Conservation (phyloP, 2,329 filamentous ascomycete species). For the Coleophoma eucalyptorum region DNA sequence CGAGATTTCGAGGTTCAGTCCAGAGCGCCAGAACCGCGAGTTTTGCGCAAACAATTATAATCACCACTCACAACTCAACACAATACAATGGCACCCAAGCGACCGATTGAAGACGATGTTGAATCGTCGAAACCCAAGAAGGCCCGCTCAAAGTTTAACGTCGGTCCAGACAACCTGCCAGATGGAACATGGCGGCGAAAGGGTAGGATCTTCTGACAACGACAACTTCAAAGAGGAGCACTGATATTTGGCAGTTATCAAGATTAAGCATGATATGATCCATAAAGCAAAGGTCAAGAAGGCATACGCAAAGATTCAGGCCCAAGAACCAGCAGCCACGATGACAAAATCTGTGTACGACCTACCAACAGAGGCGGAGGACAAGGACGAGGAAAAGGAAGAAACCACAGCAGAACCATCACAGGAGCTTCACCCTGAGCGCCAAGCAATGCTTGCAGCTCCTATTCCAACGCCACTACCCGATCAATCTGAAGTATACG, state of each 20-base stretch:
- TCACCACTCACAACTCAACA: neutral
- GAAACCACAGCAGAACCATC: slow-evolving; percentile 18
- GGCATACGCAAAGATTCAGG: slow-evolving; percentile 84
- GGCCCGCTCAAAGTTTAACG: slow-evolving; percentile 69
- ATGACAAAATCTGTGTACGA: neutral
- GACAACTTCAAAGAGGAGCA: neutral
- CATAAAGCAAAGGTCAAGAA: slow-evolving; percentile 93
- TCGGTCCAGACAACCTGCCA: slow-evolving; percentile 86
- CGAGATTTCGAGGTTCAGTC: no score
- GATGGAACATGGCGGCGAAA: slow-evolving; percentile 87
- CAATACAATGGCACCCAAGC: slow-evolving; percentile 53
- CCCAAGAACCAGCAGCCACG: slow-evolving; percentile 29
- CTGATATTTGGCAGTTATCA: slow-evolving; percentile 55
- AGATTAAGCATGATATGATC: slow-evolving; percentile 86
- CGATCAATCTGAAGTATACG: slow-evolving; percentile 5
- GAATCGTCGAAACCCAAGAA: slow-evolving; percentile 42
- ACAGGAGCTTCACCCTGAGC: slow-evolving; percentile 55
- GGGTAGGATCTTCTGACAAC: slow-evolving; percentile 34
- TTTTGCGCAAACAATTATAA: no score
- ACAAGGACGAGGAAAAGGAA: slow-evolving; percentile 1
- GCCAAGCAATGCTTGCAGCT: slow-evolving; percentile 53
- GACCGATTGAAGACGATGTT: slow-evolving; percentile 43
- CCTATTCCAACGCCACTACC: slow-evolving; percentile 7
- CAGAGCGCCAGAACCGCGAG: no score
- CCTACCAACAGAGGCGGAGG: slow-evolving; percentile 1